phyloP scores from a whole-genome alignment of 2,329 filamentous ascomycete genomes.

The Boeremia lycopersici region DNA sequence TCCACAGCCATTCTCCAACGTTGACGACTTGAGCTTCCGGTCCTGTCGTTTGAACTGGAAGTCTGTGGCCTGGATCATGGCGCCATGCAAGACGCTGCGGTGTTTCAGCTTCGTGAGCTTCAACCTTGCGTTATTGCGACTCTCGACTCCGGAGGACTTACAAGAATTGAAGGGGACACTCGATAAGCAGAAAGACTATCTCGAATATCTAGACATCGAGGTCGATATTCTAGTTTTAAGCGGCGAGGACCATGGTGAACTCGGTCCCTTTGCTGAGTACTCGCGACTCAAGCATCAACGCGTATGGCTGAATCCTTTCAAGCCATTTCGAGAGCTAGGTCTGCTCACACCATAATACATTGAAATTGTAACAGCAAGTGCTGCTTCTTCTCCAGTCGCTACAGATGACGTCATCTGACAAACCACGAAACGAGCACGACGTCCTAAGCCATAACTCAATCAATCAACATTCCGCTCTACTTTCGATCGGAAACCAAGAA shows the following conservation, averaged over 20 bases:
- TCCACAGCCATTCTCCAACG: conserved; percentile 7
- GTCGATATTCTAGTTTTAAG: conserved; percentile 10
- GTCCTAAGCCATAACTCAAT: not conserved
- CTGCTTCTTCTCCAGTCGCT: not conserved
- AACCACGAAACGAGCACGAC: not conserved
- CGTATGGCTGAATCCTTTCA: conserved; percentile 16
- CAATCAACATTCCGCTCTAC: not conserved
- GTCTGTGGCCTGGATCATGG: conserved; percentile 13
- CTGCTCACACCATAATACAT: conserved; percentile 6
- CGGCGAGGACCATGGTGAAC: conserved; percentile 9
- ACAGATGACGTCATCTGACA: conserved; percentile 14
- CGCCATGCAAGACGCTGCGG: conserved; percentile 7
- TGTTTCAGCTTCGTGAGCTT: conserved; percentile 15
- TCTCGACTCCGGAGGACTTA: conserved; percentile 7
- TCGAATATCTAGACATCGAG: conserved; percentile 14
- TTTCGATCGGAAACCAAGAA: not conserved
- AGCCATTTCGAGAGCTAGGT: conserved; percentile 11
- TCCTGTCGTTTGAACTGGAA: conserved; percentile 15
- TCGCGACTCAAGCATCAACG: conserved; percentile 6
- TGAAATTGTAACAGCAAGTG: not conserved
- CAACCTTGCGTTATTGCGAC: conserved; percentile 10
- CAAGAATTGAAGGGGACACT: conserved; percentile 3
- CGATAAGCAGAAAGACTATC: not conserved
- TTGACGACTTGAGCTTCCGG: conserved; percentile 9
- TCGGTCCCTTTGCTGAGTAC: conserved; percentile 7